Evolutionary conservation across 345 rosid genomes (phyloP), one percentile per base, ranked within the genome.

Genomic region (Hibiscus mutabilis): DNA sequence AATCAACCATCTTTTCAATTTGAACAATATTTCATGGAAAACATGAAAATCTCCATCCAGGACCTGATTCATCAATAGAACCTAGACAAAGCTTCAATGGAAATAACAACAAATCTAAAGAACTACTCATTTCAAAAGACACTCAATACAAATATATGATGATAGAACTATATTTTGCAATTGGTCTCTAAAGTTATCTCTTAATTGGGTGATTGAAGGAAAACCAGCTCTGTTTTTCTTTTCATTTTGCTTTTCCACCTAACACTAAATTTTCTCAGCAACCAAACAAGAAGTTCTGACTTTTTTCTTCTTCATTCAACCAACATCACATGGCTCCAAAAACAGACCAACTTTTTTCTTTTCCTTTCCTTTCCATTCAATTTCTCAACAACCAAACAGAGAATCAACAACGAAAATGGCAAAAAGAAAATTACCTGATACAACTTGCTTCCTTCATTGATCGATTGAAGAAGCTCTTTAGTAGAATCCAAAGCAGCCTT

Each of bases 381-480:
- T 78, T 58, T 47, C 24, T 67, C 60, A 77, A n/a, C 69, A 72
- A 73, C 62, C 80, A 75, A 73, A 66, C 72, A 74, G 74, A 56
- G 31, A 57, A 57, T 57, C 25, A 57, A 57, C 29, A 57, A 57
- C 0, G 60, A 24, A 22, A 55, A 55, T 8, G 22, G 13, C 21
- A 55, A 78, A 14, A 14, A 49, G 6, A 25, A 49, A 49, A n/a
- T 15, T 76, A 93, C 98, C 98, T 87, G 93, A 76, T 79, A 87
- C 64, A 95, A 74, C 81, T 92, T 92, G 85, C 98, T 95, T 40
- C 96, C 98, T 67, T 76, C 84, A 78, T 80, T 78, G 69, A 79
- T 71, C 27, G 92, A 84, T 68, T 84, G 85, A 74, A 95, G 86
- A 79, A 86, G 84, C 71, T 78, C 85, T 33, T 79, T 46, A 57